Percentiles rank a stretch among this genome's conserved stretches.
phyloP scores from a whole-genome alignment of 208 protist species.

The Crithidia sp. region DNA sequence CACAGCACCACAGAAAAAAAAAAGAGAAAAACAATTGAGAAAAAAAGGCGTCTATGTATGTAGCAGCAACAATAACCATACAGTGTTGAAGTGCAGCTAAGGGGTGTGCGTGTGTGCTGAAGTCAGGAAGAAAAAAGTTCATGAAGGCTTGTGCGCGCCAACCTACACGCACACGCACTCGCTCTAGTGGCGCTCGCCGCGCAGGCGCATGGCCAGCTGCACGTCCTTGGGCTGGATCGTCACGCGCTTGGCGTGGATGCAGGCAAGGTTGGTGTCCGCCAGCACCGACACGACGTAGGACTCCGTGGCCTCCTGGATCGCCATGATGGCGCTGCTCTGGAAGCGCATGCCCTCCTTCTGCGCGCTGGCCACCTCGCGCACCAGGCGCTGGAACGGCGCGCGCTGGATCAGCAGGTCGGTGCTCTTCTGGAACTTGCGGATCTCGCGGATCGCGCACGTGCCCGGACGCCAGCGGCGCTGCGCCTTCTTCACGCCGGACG shows the following conservation, averaged over 20 bases:
- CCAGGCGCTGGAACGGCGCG: constrained; percentile 89
- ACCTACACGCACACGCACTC: neutral
- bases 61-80: too few relatives aligned
- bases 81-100: too few relatives aligned
- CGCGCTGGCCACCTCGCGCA: constrained; percentile 81
- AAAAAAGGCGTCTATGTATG: too few relatives aligned
- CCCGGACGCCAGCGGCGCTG: constrained; percentile 96
- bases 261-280: constrained; percentile 92
- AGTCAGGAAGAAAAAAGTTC: too few relatives aligned
- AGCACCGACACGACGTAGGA: constrained; percentile 92
- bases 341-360: constrained; percentile 88
- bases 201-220: neutral
- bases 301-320: constrained; percentile 92
- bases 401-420: constrained; percentile 91
- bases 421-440: constrained; percentile 88
- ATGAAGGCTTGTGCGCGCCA: neutral
- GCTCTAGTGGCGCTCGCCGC: neutral
- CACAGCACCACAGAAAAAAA: too few relatives aligned
- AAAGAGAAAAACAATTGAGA: too few relatives aligned
- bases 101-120: too few relatives aligned
- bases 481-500: constrained; percentile 96
- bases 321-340: constrained; percentile 82
- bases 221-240: constrained; percentile 86
- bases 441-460: constrained; percentile 98
- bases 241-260: constrained; percentile 87